Evolutionary conservation across 2,329 filamentous ascomycete genomes (phyloP).

Genomic region (Trichoderma aggressivum): DNA sequence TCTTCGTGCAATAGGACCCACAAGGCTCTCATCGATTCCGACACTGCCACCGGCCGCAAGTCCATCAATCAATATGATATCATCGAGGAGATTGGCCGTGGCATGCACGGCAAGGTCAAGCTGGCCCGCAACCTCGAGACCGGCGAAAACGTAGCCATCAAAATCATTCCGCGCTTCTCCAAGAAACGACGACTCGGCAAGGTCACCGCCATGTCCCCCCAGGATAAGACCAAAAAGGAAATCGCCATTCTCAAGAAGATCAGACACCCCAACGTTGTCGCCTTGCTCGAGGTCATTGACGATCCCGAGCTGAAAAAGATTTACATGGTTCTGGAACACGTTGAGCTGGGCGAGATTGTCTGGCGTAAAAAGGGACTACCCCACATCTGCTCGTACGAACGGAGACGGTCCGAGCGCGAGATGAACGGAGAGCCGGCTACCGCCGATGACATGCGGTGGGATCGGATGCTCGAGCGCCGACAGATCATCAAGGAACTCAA

Average conservation of each 20-base stretch:
- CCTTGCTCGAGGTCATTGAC: constrained; percentile 93
- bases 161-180: constrained; percentile 94
- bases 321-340: constrained; percentile 94
- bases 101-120: constrained; percentile 97
- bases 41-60: constrained; percentile 86
- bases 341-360: constrained; percentile 87
- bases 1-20: constrained; percentile 61
- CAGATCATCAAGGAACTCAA: constrained; percentile 56
- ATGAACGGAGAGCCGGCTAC: constrained; percentile 57
- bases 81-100: constrained; percentile 90
- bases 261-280: constrained; percentile 93
- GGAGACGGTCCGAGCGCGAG: constrained; percentile 72
- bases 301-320: constrained; percentile 96
- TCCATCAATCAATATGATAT: constrained; percentile 98
- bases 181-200: constrained; percentile 90
- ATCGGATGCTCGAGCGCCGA: constrained; percentile 57
- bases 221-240: constrained; percentile 87
- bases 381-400: constrained; percentile 80
- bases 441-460: constrained; percentile 58
- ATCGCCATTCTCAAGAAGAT: constrained; percentile 99
- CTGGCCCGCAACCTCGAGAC: constrained; percentile 77
- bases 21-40: constrained; percentile 85
- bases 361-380: constrained; percentile 88
- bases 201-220: constrained; percentile 61
- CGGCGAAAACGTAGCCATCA: constrained; percentile 85